These are phyloP conservation scores for Umbelopsis sp. DNA, from an alignment of 192 early-diverging fungal genomes.

Conservation along the genomic window DNA sequence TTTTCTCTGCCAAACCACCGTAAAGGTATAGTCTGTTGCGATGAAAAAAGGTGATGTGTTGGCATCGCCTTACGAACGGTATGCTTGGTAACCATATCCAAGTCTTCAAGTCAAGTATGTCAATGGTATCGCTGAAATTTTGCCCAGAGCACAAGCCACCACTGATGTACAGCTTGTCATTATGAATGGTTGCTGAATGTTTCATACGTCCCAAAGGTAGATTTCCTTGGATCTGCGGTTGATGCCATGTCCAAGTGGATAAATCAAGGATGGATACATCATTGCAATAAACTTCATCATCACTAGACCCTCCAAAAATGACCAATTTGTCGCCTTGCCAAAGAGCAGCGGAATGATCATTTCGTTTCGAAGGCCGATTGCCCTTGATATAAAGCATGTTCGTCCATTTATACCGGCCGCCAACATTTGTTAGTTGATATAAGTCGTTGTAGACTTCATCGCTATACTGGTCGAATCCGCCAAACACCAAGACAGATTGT, in stretches of 20 bases:
- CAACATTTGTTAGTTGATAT: conserved; percentile 51
- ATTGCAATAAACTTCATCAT: conserved; percentile 56
- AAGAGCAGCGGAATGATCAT: conserved; percentile 61
- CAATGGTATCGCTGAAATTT: conserved; percentile 34
- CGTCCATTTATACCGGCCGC: conserved; percentile 47
- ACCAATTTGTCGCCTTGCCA: conserved; percentile 62
- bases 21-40: conserved; percentile 58
- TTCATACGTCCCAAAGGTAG: conserved; percentile 55
- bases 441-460: conserved; percentile 71
- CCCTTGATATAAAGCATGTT: conserved; percentile 50
- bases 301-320: conserved; percentile 62
- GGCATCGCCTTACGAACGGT: conserved; percentile 53
- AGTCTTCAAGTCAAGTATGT: conserved; percentile 56
- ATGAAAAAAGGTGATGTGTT: conserved; percentile 61
- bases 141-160: conserved; percentile 45
- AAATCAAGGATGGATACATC: conserved; percentile 65
- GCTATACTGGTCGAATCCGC: conserved; percentile 66
- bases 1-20: conserved; percentile 60
- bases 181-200: conserved; percentile 63
- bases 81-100: conserved; percentile 62
- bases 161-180: conserved; percentile 66
- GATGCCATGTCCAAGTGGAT: conserved; percentile 60
- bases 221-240: conserved; percentile 51
- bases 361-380: conserved; percentile 56
- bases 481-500: conserved; percentile 55